Evolutionary conservation across 2,329 filamentous ascomycete genomes (phyloP).

Genomic region (Cladosporium cucumerinum): DNA sequence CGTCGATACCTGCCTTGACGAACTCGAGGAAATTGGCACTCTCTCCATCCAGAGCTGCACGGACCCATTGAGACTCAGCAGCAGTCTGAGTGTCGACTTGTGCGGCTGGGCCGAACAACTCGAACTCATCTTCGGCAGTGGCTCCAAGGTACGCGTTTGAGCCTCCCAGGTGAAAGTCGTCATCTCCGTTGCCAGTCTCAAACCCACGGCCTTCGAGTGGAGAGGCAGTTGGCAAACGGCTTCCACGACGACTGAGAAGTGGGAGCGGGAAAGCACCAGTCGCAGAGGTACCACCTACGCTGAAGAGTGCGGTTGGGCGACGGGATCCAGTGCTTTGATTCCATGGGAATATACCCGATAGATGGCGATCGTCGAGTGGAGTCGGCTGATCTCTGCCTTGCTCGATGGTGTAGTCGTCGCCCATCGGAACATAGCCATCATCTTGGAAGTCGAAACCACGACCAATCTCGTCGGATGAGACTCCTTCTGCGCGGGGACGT

Average conservation of each 20-base stretch:
- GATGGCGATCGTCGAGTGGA: slow-evolving; percentile 58
- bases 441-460: slow-evolving; percentile 12
- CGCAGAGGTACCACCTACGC: slow-evolving; percentile 34
- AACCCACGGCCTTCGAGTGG: slow-evolving; percentile 54
- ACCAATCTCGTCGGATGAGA: slow-evolving; percentile 23
- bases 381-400: slow-evolving; percentile 65
- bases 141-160: slow-evolving; percentile 21
- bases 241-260: slow-evolving; percentile 44
- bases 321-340: slow-evolving; percentile 47
- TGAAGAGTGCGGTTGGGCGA: slow-evolving; percentile 41
- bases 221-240: slow-evolving; percentile 57
- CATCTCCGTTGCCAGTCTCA: slow-evolving; percentile 20
- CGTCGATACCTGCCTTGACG: slow-evolving; percentile 47
- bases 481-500: slow-evolving; percentile 31
- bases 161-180: slow-evolving; percentile 21
- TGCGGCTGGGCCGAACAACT: slow-evolving; percentile 45
- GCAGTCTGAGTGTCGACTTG: slow-evolving; percentile 50
- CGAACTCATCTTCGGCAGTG: slow-evolving; percentile 39
- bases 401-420: slow-evolving; percentile 51
- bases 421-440: slow-evolving; percentile 21
- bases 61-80: slow-evolving; percentile 47
- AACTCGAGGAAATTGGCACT: slow-evolving; percentile 62
- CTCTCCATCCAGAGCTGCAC: slow-evolving; percentile 55
- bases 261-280: slow-evolving; percentile 23
- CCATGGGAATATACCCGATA: slow-evolving; percentile 66